phyloP scores from a whole-genome alignment of 768 basidiomycete species.

The Hygrocybe punicea region DNA sequence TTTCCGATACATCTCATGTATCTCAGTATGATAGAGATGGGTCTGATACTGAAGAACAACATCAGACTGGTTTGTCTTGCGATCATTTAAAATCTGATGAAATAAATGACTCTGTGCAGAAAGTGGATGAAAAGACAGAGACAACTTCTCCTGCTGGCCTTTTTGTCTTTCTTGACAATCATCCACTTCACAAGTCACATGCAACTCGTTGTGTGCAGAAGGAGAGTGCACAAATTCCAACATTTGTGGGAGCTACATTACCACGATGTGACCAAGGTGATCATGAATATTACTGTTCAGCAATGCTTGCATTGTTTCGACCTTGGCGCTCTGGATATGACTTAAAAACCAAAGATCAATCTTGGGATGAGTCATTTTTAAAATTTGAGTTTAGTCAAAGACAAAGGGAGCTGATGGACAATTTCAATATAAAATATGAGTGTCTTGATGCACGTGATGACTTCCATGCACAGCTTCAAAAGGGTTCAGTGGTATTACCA shows the following conservation, averaged over 20 bases:
- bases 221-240: constrained; percentile 14
- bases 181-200: constrained; percentile 1
- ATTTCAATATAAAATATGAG: constrained; percentile 35
- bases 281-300: constrained; percentile 28
- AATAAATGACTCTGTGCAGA: too few relatives aligned
- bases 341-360: constrained; percentile 13
- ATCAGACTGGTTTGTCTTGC: too few relatives aligned
- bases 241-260: constrained; percentile 29
- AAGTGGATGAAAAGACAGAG: constrained; percentile 12
- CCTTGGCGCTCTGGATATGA: constrained; percentile 31
- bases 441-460: constrained; percentile 28
- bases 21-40: constrained; percentile 20
- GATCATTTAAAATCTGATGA: too few relatives aligned
- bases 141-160: constrained; percentile 29
- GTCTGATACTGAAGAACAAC: too few relatives aligned
- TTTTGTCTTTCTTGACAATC: constrained; percentile 5
- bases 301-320: constrained; percentile 32
- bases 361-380: constrained; percentile 27
- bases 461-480: neutral
- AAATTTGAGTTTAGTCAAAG: constrained; percentile 11
- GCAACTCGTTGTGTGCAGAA: neutral
- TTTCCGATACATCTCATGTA: neutral
- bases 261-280: constrained; percentile 32
- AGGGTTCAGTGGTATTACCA: too few relatives aligned
- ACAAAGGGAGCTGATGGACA: constrained; percentile 21